Evolutionary conservation across 352 stramenopile species (phyloP).

Genomic region (Pythium oligandrum): DNA sequence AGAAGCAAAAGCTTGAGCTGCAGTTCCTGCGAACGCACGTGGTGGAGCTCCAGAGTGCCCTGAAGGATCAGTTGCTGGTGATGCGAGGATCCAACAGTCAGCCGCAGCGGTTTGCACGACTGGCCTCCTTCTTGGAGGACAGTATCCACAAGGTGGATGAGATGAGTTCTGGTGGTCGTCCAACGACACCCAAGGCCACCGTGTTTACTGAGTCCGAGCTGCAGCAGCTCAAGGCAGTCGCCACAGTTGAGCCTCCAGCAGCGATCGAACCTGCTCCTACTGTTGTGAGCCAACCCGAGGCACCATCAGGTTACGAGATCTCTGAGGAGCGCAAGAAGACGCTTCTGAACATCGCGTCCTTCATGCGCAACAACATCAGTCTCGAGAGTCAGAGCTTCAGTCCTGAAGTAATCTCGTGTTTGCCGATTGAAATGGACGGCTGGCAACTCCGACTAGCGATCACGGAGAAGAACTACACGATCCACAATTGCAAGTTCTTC

Average conservation of each 20-base stretch:
- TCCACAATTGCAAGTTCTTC: conserved; percentile 87
- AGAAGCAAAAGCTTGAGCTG: conserved; percentile 86
- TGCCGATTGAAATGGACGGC: conserved; percentile 85
- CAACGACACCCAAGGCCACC: conserved; percentile 19
- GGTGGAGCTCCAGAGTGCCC: conserved; percentile 64
- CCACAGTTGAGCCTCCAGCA: neutral
- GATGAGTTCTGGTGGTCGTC: conserved; percentile 58
- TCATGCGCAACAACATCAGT: conserved; percentile 77
- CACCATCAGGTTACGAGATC: conserved; percentile 49
- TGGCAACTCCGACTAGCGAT: conserved; percentile 82
- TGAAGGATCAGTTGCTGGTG: conserved; percentile 63
- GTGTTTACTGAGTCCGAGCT: conserved; percentile 20
- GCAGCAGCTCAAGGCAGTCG: conserved; percentile 12
- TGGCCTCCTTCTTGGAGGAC: conserved; percentile 62
- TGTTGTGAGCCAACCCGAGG: conserved; percentile 7
- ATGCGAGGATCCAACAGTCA: conserved; percentile 33
- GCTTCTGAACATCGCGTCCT: conserved; percentile 70
- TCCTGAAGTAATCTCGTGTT: conserved; percentile 80
- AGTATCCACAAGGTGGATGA: conserved; percentile 73
- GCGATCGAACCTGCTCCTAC: neutral
- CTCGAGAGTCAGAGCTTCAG: conserved; percentile 79
- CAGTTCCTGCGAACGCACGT: conserved; percentile 81
- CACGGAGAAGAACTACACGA: conserved; percentile 86
- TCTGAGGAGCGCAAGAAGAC: conserved; percentile 56
- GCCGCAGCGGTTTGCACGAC: conserved; percentile 34